Evolutionary conservation across 495 filamentous ascomycete species (phyloP).

Genomic region (Penicillium longicatenatum): DNA sequence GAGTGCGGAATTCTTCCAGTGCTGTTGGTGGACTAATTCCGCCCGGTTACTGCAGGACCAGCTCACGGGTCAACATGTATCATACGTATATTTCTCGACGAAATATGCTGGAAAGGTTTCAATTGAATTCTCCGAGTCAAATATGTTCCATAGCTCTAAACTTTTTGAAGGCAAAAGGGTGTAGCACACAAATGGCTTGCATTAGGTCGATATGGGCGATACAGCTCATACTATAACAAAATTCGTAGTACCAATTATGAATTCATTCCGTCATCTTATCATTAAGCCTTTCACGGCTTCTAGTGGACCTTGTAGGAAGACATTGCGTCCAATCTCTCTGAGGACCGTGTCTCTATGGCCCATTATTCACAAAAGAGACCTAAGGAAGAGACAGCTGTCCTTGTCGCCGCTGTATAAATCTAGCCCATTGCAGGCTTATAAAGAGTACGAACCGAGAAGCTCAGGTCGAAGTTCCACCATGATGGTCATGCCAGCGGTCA

Average conservation of each 20-base stretch:
- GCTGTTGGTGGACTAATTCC: not conserved
- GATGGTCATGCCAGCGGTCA: not conserved
- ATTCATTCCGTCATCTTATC: constrained; percentile 11
- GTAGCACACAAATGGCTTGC: not conserved
- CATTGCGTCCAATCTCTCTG: not conserved
- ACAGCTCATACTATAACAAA: constrained; percentile 4
- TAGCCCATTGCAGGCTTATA: not conserved
- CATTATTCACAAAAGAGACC: too few relatives aligned
- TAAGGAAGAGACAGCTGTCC: not conserved
- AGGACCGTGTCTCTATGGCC: not conserved
- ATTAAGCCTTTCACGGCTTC: not conserved
- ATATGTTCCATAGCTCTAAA: too few relatives aligned
- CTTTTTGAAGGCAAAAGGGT: too few relatives aligned
- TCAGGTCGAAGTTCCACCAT: not conserved
- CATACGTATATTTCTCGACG: not conserved
- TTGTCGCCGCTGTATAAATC: not conserved
- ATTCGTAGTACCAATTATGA: constrained; percentile 9
- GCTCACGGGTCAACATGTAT: not conserved
- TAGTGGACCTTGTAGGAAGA: not conserved
- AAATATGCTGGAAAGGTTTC: not conserved
- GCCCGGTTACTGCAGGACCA: not conserved
- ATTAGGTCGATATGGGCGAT: not conserved
- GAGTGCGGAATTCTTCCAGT: constrained; percentile 4
- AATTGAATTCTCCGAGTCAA: not conserved
- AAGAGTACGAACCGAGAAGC: not conserved